Base-by-base conservation (phyloP, 345 rosid genomes). In the Aquilaria sinensis region DNA sequence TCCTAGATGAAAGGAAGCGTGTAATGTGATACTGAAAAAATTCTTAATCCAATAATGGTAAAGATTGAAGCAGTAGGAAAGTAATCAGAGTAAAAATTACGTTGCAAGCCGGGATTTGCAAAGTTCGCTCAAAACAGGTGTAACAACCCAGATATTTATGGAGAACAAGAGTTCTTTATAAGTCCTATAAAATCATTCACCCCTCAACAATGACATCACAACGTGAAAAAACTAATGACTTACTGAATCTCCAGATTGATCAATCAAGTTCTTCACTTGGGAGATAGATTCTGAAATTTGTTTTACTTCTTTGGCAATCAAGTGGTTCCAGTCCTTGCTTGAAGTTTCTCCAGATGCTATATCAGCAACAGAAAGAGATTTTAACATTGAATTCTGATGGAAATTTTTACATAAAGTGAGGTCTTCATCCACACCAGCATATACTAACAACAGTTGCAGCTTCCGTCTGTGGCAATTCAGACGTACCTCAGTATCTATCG, bases 241-340 rank as follows among this genome's bases (percentile, higher is more conserved):
- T 78, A 90, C 96, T 69, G 77, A 55, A 70, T 80, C 78, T 67
- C 67, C 74, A 61, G 85, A 70, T 78, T 79, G 88, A 74, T 84
- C 88, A 60, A 69, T 58, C 57, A 67, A 63, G 66, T 61, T 77
- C 83, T 85, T 90, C 75, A 82, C 71, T 72, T 79, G 81, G 45
- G 83, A 77, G 12, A 81, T 64, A 55, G 88, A 86, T 60, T 80
- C 78, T 54, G 79, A 79, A 74, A 88, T 80, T 63, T 83, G 85
- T 71, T 83, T 88, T 68, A 90, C 84, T 85, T 94, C 99, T 66
- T 90, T 88, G 3, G 66, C 75, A 79, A 94, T 83, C 79, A 85
- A 77, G 74, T 69, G 65, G 68, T 71, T 72, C 86, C 82, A 83
- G 16, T 68, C 72, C 72, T 68, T 80, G 74, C 68, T 80, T 52